Percentiles rank a stretch among this genome's conserved stretches.
These are phyloP conservation scores for Lonicera japonica DNA, from an alignment of 129 eudicot species.

Conservation along the genomic window DNA sequence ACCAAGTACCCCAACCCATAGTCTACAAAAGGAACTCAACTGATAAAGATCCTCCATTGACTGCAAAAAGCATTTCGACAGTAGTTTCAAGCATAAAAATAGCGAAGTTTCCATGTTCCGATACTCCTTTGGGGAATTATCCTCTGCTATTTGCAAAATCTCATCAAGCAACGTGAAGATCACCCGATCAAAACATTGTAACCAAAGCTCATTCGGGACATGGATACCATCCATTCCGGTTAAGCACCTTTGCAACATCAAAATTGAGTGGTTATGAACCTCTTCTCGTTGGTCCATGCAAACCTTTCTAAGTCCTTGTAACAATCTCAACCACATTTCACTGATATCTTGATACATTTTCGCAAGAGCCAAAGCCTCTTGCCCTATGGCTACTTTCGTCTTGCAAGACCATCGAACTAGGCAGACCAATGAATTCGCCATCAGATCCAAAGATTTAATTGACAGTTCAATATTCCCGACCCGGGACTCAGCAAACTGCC, in stretches of 20 bases:
- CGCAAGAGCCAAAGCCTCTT: constrained; percentile 36
- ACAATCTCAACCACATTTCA: constrained; percentile 82
- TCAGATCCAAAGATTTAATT: constrained; percentile 47
- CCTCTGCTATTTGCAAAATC: constrained; percentile 54
- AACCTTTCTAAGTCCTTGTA: constrained; percentile 53
- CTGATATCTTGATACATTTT: constrained; percentile 63
- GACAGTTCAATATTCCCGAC: constrained; percentile 53
- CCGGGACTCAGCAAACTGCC: constrained; percentile 75
- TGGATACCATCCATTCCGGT: constrained; percentile 47
- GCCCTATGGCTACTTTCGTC: constrained; percentile 37
- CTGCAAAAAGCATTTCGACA: constrained; percentile 42
- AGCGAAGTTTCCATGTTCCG: constrained; percentile 64
- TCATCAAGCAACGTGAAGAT: constrained; percentile 51
- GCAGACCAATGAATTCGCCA: constrained; percentile 58
- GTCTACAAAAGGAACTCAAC: constrained; percentile 39
- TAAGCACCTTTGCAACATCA: constrained; percentile 50
- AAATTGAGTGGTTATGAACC: constrained; percentile 54
- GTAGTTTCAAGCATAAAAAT: constrained; percentile 42
- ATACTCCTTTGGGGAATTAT: constrained; percentile 46
- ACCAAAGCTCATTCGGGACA: constrained; percentile 46
- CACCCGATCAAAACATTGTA: constrained; percentile 59
- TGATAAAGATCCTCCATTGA: constrained; percentile 35
- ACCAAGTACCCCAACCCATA: constrained; percentile 57
- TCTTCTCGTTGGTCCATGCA: constrained; percentile 69
- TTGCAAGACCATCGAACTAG: constrained; percentile 47